Base-by-base conservation (phyloP, 805 yeast genomes). In the Ascoidea asiatica region DNA sequence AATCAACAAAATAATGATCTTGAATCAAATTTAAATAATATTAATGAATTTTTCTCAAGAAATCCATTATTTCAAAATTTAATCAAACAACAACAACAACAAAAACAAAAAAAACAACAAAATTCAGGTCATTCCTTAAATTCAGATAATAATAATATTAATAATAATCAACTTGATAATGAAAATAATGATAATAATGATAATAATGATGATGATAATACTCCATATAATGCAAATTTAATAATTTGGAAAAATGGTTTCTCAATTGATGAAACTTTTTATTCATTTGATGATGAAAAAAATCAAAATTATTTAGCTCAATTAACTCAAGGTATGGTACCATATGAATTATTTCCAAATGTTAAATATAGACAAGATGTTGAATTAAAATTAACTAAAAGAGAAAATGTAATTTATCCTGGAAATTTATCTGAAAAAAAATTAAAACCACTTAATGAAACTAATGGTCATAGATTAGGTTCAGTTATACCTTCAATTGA, bases 191-290 rank as follows among this genome's bases (percentile, higher is more conserved):
- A 61, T 20, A 59, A 59, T 5, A 70, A 69, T 48, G 60, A 69
- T 1, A 48, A 45, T 17, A 53, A 55, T 1, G 44, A 50, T 5
- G 48, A 55, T 8, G 54, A 58, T 21, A 51, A 52, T 33, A 58
- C 53, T 37, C 55, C 59, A 3, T 67, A 64, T 37, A 79, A 76
- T 47, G 95, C 81, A 56, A 83, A 83, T 39, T 81, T 92, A 49
- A 86, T 95, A 0, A 90, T 92, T 60, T 92, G 98, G 98, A 81
- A 79, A 53, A 90, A 92, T 56, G 98, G 98, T 1, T 92, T 92
- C 63, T 86, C 87, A 50, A 88, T 92, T 21, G 97, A 92, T 29
- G 95, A 89, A 42, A 75, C 76, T 20, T 70, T 92, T 45, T 81
- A 74, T 59, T 70, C 92, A 47, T 92, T 88, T 59, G 96, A 90